phyloP scores from a whole-genome alignment of 2,329 filamentous ascomycete genomes.

The Camillea tinctor region DNA sequence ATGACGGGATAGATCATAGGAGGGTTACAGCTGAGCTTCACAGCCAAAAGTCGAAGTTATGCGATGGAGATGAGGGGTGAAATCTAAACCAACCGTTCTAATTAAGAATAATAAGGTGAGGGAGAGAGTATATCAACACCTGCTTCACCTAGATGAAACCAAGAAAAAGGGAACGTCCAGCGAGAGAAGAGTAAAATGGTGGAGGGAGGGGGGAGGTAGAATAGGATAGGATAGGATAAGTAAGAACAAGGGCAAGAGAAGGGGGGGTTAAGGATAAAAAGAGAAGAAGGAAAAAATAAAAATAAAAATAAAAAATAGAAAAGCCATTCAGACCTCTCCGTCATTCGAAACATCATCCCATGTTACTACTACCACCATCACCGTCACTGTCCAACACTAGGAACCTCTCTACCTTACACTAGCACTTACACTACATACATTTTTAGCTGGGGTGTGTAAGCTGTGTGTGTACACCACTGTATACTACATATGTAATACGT shows the following conservation, averaged over 20 bases:
- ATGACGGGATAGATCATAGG: too few species aligned
- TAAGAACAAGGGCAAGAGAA: too few species aligned
- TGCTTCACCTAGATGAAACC: constrained; percentile 13
- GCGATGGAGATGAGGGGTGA: constrained; percentile 1
- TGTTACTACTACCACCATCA: too few species aligned
- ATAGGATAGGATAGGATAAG: too few species aligned
- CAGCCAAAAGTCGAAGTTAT: constrained; percentile 11
- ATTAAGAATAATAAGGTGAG: constrained; percentile 14
- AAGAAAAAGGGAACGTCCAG: constrained; percentile 18
- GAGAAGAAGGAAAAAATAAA: constrained; percentile 7
- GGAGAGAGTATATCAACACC: constrained; percentile 7
- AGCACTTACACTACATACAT: too few species aligned
- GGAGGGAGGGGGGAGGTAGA: too few species aligned
- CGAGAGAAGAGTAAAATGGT: constrained; percentile 12
- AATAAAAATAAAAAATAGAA: background rate
- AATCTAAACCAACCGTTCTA: constrained; percentile 12
- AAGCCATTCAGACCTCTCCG: background rate
- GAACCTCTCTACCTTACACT: background rate
- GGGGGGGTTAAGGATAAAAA: constrained; percentile 2
- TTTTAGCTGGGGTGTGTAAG: too few species aligned
- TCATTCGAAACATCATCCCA: background rate
- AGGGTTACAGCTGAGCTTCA: constrained; percentile 15
- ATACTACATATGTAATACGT: too few species aligned
- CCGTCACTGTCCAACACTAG: background rate
- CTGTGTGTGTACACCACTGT: too few species aligned